Conservation (phyloP, 164 flowering plant genomes). For the Platanus orientalis region DNA sequence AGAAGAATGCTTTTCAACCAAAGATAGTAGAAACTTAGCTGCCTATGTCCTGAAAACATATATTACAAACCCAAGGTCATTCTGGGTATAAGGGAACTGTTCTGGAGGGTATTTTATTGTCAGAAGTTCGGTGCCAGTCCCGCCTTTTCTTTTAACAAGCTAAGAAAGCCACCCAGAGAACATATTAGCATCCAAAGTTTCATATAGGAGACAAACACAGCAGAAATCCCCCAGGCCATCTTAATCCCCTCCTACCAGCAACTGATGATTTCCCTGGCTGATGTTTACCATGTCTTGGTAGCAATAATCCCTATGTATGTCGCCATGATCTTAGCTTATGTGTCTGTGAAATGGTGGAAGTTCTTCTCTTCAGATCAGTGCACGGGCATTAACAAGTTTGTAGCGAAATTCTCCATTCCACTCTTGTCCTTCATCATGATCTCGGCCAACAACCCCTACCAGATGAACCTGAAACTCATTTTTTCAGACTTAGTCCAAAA, state of each 20-base stretch:
- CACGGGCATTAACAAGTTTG: slow-evolving; percentile 82
- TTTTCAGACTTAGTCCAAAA: slow-evolving; percentile 61
- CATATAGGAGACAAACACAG: neutral
- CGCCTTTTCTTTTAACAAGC: slow-evolving; percentile 22
- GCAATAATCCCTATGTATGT: slow-evolving; percentile 68
- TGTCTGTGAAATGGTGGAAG: slow-evolving; percentile 64
- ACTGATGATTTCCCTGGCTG: slow-evolving; percentile 43
- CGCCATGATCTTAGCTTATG: slow-evolving; percentile 61
- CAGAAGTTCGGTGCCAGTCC: slow-evolving; percentile 11
- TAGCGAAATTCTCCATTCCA: slow-evolving; percentile 73
- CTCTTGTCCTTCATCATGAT: slow-evolving; percentile 59
- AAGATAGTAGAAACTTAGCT: neutral
- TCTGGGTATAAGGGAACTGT: slow-evolving; percentile 16
- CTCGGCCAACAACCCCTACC: slow-evolving; percentile 57
- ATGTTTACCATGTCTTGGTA: slow-evolving; percentile 53
- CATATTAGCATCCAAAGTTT: slow-evolving; percentile 12
- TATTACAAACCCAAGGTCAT: slow-evolving; percentile 17
- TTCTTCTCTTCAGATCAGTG: slow-evolving; percentile 81
- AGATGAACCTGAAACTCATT: slow-evolving; percentile 65
- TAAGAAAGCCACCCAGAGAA: slow-evolving; percentile 21
- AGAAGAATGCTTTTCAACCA: neutral
- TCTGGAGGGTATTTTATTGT: slow-evolving; percentile 17
- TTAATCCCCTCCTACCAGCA: neutral
- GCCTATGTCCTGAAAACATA: neutral
- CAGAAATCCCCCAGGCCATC: neutral